Base-by-base conservation (phyloP, 495 filamentous ascomycete genomes). In the Penicillium longicatenatum region DNA sequence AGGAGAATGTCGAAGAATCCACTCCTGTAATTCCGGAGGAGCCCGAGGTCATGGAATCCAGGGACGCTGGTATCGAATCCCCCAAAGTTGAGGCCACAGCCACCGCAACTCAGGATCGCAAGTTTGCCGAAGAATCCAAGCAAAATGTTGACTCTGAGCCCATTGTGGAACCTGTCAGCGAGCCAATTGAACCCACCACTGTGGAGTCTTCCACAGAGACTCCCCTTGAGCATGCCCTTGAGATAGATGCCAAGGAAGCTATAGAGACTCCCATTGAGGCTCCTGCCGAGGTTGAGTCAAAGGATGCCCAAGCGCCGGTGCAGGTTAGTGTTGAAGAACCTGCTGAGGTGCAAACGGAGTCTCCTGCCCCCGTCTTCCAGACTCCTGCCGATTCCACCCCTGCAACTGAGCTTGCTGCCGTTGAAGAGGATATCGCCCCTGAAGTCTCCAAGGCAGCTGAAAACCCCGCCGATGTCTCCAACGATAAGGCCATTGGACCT, bases 1-100 rank as follows among this genome's bases (percentile, higher is more conserved):
- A 69, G 51, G 69, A 71, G 48, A 69, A 68, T 45, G 49, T 61
- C 17, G 60, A 63, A 30, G 51, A 61, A 14, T 20, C 50, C 53
- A 43, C 43, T 3, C 21, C 49, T 9, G 30, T 29, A 16, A 58
- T 56, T 30, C 47, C 59, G 0, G 58, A 65, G 45, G 61, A 67
- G 35, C 46, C 59, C n/a, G 33, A 20, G 3, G 29, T 50, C 4
- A 26, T 54, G 7, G 33, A 60, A 16, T 9, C 54, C 22, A 16
- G 59, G 6, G 43, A 52, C 26, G 30, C 44, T 41, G 52, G 47
- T 17, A 21, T 42, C 16, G 60, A 60, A 37, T 42, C 59, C 20
- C 43, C 57, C 7, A 46, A 66, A 43, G 29, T 39, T 6, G 48
- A 58, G 17, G 17, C 43, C 10, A 47, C 37, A 46, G 37, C 16